Base-by-base conservation (phyloP, 2,329 filamentous ascomycete species). In the Colletotrichum tanaceti region DNA sequence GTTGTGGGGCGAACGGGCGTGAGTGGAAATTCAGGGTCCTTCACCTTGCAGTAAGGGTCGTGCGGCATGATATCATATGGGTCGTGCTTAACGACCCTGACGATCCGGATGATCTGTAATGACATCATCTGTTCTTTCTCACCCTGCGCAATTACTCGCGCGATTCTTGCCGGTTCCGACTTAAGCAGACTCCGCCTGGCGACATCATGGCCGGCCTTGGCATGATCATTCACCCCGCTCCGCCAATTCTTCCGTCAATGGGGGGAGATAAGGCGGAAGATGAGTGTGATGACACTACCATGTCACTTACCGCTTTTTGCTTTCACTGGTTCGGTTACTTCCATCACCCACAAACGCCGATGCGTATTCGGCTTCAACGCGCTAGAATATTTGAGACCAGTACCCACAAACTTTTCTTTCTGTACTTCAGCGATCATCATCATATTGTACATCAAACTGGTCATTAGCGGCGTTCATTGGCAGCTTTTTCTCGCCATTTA, bases 1-100 rank as follows among this genome's bases (percentile, higher is more conserved):
- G 35, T 41, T 10, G n/a, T 43, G 52, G 64, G 46, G 20, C 6
- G 6, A 20, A 7, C 11, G 28, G 60, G 7, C 43, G n/a, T 16
- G 14, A 28, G 28, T 60, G 43, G 35, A 22, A 57, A 46, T 59
- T 67, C 69, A 70, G 66, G 69, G 69, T 70, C 69, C 41, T 66
- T 44, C n/a, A 54, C 50, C 7, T 24, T 58, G 58, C 63, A 68
- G 53, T 10, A 68, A 58, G 67, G 67, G 67, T 70, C 63, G 63
- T 62, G 44, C 11, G 18, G 22, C 16, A 58, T 70, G 63, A 70
- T 35, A 64, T 70, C 68, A 70, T 2, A 28, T 60, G 47, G 64
- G n/a, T 52, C 28, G 57, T 67, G 67, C 67, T 4, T 1, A 4
- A 22, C 67, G 63, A 68, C 67, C 67, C 67, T 70, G 67, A 62